These are phyloP conservation scores for Fusarium sublunatum DNA, from an alignment of 2,329 filamentous ascomycete genomes.

Conservation along the genomic window DNA sequence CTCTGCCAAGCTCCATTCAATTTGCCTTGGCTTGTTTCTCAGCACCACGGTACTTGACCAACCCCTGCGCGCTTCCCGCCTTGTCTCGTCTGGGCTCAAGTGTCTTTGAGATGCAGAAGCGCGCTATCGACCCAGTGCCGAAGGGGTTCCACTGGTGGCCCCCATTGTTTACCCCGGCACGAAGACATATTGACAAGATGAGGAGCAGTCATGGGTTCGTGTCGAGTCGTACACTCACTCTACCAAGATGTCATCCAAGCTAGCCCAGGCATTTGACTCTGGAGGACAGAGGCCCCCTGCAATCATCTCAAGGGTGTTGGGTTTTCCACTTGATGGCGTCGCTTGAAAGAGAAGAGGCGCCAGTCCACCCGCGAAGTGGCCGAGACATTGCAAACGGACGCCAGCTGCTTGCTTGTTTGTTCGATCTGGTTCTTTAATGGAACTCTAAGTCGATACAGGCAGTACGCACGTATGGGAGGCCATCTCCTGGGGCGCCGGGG, in stretches of 20 bases:
- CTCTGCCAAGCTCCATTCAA: constrained; percentile 31
- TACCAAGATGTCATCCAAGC: constrained; percentile 5
- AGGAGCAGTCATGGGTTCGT: constrained; percentile 19
- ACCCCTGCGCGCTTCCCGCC: constrained; percentile 38
- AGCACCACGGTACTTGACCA: constrained; percentile 36
- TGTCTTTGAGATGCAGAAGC: constrained; percentile 36
- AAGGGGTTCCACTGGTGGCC: constrained; percentile 28
- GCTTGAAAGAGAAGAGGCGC: constrained; percentile 20
- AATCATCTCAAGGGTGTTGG: constrained; percentile 18
- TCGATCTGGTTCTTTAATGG: constrained; percentile 16
- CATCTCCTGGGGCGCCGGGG: constrained; percentile 27
- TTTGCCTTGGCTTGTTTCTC: constrained; percentile 24
- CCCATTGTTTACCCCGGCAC: constrained; percentile 28
- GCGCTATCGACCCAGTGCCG: constrained; percentile 43
- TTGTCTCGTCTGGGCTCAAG: constrained; percentile 26
- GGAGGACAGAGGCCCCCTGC: constrained; percentile 2
- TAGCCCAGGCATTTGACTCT: constrained; percentile 22
- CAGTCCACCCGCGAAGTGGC: constrained; percentile 43
- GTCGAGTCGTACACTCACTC: constrained; percentile 21
- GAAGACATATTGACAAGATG: constrained; percentile 23
- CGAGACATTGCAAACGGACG: constrained; percentile 44
- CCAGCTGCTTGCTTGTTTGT: background rate
- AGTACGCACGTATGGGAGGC: constrained; percentile 36
- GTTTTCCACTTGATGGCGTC: constrained; percentile 22
- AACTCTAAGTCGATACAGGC: constrained; percentile 9